Conservation (phyloP, 2,329 filamentous ascomycete species). For the Hymenoscyphus scutula region DNA sequence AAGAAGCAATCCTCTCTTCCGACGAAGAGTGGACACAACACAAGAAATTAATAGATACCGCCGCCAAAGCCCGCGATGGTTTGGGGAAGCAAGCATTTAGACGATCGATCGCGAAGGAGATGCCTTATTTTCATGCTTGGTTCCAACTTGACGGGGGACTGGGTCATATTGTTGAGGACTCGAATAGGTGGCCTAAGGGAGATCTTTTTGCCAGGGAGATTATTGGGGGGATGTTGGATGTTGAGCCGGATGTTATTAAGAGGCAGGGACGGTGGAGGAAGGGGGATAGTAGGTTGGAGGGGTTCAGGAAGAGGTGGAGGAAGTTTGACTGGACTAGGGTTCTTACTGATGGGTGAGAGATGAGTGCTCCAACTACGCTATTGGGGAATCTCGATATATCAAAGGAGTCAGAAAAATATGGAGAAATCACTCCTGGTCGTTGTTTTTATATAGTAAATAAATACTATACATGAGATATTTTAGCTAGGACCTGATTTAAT, state of each 20-base stretch:
- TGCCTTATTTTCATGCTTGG: constrained; percentile 99
- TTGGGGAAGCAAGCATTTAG: constrained; percentile 81
- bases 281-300: constrained; percentile 62
- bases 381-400: too few relatives aligned
- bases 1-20: constrained; percentile 81
- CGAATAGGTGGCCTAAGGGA: constrained; percentile 79
- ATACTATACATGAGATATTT: too few relatives aligned
- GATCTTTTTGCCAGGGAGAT: constrained; percentile 93
- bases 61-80: constrained; percentile 60
- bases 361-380: too few relatives aligned
- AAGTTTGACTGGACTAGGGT: constrained; percentile 87
- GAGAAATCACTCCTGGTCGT: too few relatives aligned
- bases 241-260: constrained; percentile 79
- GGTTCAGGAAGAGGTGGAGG: constrained; percentile 80
- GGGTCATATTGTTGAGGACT: constrained; percentile 88
- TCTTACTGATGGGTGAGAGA: constrained; percentile 38
- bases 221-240: constrained; percentile 87
- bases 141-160: constrained; percentile 89
- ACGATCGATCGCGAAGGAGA: constrained; percentile 81
- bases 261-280: constrained; percentile 83
- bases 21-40: constrained; percentile 97
- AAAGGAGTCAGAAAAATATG: too few relatives aligned
- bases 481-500: too few relatives aligned
- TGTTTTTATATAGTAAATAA: too few relatives aligned
- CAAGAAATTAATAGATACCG: constrained; percentile 89